phyloP scores from a whole-genome alignment of 345 rosid species.

The Excoecaria agallocha region DNA sequence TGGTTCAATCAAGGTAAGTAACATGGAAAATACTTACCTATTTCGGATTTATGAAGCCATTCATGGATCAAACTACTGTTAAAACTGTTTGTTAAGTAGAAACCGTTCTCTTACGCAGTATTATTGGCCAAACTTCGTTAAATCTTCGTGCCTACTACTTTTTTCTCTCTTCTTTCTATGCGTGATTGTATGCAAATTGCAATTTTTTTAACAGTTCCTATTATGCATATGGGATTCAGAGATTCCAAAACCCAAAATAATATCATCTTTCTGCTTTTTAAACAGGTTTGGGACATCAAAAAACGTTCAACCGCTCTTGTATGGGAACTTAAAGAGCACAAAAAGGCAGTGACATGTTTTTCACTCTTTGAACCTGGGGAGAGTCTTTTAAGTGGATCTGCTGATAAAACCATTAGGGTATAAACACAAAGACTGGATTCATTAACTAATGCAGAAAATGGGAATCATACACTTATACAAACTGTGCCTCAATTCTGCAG shows the following conservation, averaged over 20 bases:
- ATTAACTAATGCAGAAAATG: background rate
- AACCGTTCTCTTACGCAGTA: no score
- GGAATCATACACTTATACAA: background rate
- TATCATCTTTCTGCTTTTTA: background rate
- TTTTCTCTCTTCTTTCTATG: no score
- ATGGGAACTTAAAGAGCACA: conserved; percentile 74
- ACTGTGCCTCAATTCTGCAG: conserved; percentile 28
- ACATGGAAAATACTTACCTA: background rate
- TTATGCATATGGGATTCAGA: no score
- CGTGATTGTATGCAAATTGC: no score
- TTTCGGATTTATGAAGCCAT: no score
- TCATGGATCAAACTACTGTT: no score
- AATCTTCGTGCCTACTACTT: no score
- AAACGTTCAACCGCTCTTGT: conserved; percentile 53
- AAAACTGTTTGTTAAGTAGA: no score
- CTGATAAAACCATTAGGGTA: conserved; percentile 78
- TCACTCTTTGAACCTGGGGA: conserved; percentile 72
- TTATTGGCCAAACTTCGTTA: no score
- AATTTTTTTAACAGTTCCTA: no score
- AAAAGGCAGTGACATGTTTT: conserved; percentile 71
- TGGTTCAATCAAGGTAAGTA: conserved; percentile 72
- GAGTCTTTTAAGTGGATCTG: conserved; percentile 78
- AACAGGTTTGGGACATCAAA: conserved; percentile 70
- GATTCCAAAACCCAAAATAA: background rate
- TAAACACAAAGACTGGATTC: background rate